phyloP scores from a whole-genome alignment of 2,329 filamentous ascomycete genomes.

The Gliomastix tumulicola region DNA sequence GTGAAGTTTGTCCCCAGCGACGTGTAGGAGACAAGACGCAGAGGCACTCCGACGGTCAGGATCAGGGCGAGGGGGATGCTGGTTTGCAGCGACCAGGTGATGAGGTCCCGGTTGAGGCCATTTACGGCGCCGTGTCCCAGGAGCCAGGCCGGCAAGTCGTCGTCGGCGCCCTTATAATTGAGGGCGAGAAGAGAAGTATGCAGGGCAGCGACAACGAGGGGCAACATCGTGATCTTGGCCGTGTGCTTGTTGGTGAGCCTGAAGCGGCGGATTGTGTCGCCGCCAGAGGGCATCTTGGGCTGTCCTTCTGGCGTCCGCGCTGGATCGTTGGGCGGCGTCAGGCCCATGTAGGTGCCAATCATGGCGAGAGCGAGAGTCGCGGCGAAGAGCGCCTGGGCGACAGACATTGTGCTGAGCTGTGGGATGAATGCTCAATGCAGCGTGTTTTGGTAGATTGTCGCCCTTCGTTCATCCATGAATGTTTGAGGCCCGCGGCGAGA shows the following conservation, averaged over 20 bases:
- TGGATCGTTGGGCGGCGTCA: no score
- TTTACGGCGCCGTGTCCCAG: neutral
- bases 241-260: neutral
- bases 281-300: no score
- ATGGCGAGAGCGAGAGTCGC: no score
- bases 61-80: slow-evolving; percentile 18
- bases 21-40: slow-evolving; percentile 29
- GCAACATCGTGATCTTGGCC: neutral
- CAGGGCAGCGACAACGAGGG: neutral
- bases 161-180: no score
- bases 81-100: slow-evolving; percentile 24
- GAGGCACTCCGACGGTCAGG: slow-evolving; percentile 16
- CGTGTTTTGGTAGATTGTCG: no score
- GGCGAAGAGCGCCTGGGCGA: no score
- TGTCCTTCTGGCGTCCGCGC: no score
- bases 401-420: no score
- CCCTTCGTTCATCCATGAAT: no score
- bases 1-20: slow-evolving; percentile 45
- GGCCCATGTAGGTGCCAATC: no score
- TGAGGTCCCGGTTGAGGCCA: slow-evolving; percentile 15
- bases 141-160: neutral
- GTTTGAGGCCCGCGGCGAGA: no score
- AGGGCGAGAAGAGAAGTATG: neutral
- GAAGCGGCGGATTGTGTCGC: neutral
- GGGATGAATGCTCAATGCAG: no score